These are phyloP conservation scores for Spatholobus suberectus DNA, from an alignment of 306 rosid genomes.

Conservation along the genomic window DNA sequence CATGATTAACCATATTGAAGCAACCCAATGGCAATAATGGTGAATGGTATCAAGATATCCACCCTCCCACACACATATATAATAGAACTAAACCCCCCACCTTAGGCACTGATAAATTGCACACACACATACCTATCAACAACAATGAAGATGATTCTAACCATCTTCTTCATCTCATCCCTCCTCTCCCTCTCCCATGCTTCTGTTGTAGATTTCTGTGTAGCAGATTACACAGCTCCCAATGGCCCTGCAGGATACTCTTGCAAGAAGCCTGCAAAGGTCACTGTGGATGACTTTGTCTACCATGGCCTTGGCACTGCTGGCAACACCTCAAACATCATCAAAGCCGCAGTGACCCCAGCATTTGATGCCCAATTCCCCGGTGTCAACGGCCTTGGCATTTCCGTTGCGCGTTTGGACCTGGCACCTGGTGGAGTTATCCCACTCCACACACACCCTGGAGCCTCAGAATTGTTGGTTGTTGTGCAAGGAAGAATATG, in stretches of 20 bases:
- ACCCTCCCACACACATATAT: constrained; percentile 34
- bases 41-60: not conserved
- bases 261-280: constrained; percentile 61
- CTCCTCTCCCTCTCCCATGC: constrained; percentile 58
- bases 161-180: constrained; percentile 48
- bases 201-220: constrained; percentile 80
- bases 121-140: not conserved
- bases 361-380: constrained; percentile 77
- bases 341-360: constrained; percentile 68
- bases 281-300: constrained; percentile 65
- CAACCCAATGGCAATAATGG: constrained; percentile 3
- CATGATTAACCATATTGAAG: constrained; percentile 15
- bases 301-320: constrained; percentile 57
- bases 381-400: constrained; percentile 76
- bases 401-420: constrained; percentile 71
- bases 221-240: constrained; percentile 62
- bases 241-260: constrained; percentile 74
- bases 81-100: not conserved
- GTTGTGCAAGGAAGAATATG: constrained; percentile 58
- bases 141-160: constrained; percentile 46
- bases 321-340: constrained; percentile 80
- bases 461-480: constrained; percentile 59
- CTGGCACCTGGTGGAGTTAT: constrained; percentile 64
- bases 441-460: constrained; percentile 88
- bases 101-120: not conserved